phyloP scores from a whole-genome alignment of 768 basidiomycete species.

The Tylopilus felleus region DNA sequence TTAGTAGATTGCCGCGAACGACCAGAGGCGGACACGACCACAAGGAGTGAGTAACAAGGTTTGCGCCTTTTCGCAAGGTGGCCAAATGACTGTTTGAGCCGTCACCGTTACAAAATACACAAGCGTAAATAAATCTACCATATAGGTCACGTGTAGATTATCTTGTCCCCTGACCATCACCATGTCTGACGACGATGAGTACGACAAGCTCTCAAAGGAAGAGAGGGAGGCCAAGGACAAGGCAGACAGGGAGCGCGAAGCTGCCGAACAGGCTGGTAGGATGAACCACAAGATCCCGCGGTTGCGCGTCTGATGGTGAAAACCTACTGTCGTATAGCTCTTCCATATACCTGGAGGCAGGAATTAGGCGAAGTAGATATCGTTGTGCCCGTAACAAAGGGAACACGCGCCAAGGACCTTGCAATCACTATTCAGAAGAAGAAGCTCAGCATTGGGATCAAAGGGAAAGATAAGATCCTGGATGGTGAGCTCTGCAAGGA shows the following conservation, averaged over 20 bases:
- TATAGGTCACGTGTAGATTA: constrained; percentile 27
- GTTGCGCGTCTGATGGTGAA: constrained; percentile 19
- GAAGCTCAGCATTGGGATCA: constrained; percentile 78
- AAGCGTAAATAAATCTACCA: constrained; percentile 29
- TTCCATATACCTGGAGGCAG: constrained; percentile 93
- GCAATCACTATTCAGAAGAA: constrained; percentile 73
- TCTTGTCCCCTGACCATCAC: constrained; percentile 26
- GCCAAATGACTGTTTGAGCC: constrained; percentile 16
- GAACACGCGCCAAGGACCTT: constrained; percentile 79
- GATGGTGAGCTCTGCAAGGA: constrained; percentile 91
- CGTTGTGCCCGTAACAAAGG: constrained; percentile 78
- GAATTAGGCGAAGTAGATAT: constrained; percentile 86
- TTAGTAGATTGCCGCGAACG: constrained; percentile 2
- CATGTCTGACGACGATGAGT: constrained; percentile 48
- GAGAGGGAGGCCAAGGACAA: constrained; percentile 74
- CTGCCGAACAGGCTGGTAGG: constrained; percentile 81
- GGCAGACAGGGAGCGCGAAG: constrained; percentile 64
- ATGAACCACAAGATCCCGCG: constrained; percentile 13
- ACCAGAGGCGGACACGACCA: constrained; percentile 11
- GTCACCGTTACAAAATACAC: constrained; percentile 28
- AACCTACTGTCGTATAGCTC: constrained; percentile 42
- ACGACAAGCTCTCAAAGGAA: constrained; percentile 74
- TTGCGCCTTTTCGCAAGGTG: constrained; percentile 9
- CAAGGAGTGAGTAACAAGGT: constrained; percentile 5
- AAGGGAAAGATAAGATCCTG: constrained; percentile 81